These are phyloP conservation scores for Betula pendula DNA, from an alignment of 306 rosid species.

Conservation along the genomic window DNA sequence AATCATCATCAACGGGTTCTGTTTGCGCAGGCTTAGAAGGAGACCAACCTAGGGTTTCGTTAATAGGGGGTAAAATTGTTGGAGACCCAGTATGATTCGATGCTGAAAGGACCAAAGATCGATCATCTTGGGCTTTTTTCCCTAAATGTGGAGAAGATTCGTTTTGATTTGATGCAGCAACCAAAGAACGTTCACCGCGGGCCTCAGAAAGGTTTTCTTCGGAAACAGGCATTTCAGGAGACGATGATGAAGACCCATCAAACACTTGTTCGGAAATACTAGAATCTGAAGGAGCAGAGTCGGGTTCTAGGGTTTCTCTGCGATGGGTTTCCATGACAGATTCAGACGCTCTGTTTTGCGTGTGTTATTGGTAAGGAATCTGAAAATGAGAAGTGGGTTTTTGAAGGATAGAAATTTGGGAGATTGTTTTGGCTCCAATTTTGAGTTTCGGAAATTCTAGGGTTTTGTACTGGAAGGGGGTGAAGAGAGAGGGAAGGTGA, in stretches of 20 bases:
- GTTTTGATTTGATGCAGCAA: not conserved
- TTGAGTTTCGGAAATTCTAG: constrained; percentile 17
- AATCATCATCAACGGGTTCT: not conserved
- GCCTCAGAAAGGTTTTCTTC: constrained; percentile 21
- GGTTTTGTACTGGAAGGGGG: constrained; percentile 21
- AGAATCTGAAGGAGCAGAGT: not conserved
- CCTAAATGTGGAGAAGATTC: constrained; percentile 11
- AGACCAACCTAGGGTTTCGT: constrained; percentile 8
- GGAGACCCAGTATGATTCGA: constrained; percentile 17
- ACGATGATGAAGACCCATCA: not conserved
- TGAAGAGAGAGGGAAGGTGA: constrained; percentile 49
- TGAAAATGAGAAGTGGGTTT: not conserved
- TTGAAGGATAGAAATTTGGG: not conserved
- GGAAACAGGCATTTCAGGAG: constrained; percentile 13
- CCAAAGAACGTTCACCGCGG: constrained; percentile 21
- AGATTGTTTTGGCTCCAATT: not conserved
- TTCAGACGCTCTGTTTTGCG: not conserved
- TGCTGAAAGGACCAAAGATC: not conserved
- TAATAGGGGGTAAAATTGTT: not conserved
- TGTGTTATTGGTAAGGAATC: not conserved
- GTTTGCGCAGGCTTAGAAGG: not conserved
- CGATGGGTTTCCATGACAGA: constrained; percentile 15
- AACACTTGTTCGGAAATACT: not conserved
- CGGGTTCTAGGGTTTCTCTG: not conserved
- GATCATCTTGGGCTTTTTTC: constrained; percentile 23